Base-by-base conservation (phyloP, 164 flowering plant genomes). In the Saururus chinensis region DNA sequence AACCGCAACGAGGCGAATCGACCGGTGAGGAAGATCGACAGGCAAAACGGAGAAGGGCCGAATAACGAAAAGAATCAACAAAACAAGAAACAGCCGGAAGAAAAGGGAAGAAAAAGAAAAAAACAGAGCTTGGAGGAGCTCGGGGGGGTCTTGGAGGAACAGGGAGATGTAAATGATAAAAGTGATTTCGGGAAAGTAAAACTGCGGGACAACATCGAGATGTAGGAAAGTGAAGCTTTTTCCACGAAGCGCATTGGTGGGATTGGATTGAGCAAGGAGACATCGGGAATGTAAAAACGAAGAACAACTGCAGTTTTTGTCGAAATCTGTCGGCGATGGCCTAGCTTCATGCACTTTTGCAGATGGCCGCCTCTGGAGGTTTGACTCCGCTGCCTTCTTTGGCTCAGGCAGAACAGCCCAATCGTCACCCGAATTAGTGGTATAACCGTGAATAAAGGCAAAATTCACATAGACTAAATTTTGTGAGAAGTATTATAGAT, bases 21-120 rank as follows among this genome's bases (percentile, higher is more conserved):
- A 81, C 5, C 77, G 70, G 9, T 49, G 71, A 53, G 74, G 67
- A 40, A 79, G 74, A 62, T 74, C 64, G 5, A 70, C 74, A 13
- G 79, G 68, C 16, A 72, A 64, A 35, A 68, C 26, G 42, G 57
- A 40, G 56, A 68, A 71, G 52, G 71, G 40, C 6, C 75, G 74
- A 51, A 81, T 58, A 37, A 35, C 69, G 30, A 79, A 66, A 60
- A 73, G 64, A 16, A 45, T 51, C 6, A 57, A 56, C 68, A 75
- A 71, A 3, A 56, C 19, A 13, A 64, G 67, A 48, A 67, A 22
- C 59, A 19, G 5, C 12, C 26, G 57, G 65, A 22, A 35, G 11
- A 14, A n/a, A 30, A 30, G 37, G 37, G 2, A 30, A 35, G 55
- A 56, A 49, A 14, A 21, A 49, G 24, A 20, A 51, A 19, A n/a